A percentile compares a stretch with the other conserved stretches of the same genome.
Evolutionary conservation across 179 eudicot genomes (phyloP).

Genomic region (Silene coronaria): DNA sequence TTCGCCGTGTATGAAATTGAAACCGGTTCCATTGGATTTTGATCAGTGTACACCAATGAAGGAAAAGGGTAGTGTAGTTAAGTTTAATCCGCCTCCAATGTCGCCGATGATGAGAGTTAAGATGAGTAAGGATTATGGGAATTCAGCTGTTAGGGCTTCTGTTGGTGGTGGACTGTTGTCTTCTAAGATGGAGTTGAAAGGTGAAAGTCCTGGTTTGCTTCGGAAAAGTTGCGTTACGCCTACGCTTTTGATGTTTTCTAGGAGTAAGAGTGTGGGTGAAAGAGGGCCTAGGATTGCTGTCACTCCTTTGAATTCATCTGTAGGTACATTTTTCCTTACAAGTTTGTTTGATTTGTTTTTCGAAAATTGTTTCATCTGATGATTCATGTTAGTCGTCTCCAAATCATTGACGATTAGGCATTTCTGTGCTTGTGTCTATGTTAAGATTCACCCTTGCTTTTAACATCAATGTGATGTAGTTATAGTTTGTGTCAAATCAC

Average conservation of each 20-base stretch:
- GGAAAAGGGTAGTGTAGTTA: constrained; percentile 43
- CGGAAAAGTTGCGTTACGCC: constrained; percentile 66
- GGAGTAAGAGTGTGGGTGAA: constrained; percentile 74
- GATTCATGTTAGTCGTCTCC: constrained; percentile 1
- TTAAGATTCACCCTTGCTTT: too few species aligned
- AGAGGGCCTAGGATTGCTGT: constrained; percentile 51
- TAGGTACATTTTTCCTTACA: constrained; percentile 63
- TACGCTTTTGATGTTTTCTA: constrained; percentile 46
- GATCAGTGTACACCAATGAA: constrained; percentile 73
- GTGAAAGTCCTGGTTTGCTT: constrained; percentile 46
- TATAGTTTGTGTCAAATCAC: not conserved
- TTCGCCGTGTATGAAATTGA: constrained; percentile 29
- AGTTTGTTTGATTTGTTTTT: not conserved
- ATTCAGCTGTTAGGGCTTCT: constrained; percentile 45
- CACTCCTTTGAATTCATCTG: constrained; percentile 61
- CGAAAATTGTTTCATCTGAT: not conserved
- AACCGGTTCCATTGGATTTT: constrained; percentile 65
- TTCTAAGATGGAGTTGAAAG: constrained; percentile 47
- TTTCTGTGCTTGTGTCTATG: not conserved
- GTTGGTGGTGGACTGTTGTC: constrained; percentile 49
- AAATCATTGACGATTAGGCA: not conserved
- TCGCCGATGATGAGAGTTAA: constrained; percentile 61
- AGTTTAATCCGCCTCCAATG: constrained; percentile 35
- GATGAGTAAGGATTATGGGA: constrained; percentile 30
- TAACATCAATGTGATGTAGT: too few species aligned